Evolutionary conservation across 1,284 basidiomycete species (phyloP), one percentile per base, ranked within the genome.

Genomic region (Acaromyces ingoldii): DNA sequence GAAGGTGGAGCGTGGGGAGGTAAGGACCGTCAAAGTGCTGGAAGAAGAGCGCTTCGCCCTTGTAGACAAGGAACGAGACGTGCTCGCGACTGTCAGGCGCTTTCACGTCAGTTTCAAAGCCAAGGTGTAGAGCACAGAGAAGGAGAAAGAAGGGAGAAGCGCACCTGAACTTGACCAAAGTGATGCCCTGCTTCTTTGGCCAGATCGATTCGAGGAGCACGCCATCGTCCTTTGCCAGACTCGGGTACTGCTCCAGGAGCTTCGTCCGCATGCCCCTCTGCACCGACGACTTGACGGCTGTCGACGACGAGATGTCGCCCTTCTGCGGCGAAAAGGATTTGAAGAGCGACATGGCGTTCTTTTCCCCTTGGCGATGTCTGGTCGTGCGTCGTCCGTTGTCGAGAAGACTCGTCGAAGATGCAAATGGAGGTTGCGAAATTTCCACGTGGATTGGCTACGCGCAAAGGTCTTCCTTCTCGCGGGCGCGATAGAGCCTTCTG

Each of bases 101-200:
- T 40, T 11, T 42, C 50, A 29, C 6, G 29, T 28, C 13, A 10
- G 22, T n/a, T n/a, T n/a, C n/a, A n/a, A n/a, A n/a, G n/a, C n/a
- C n/a, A n/a, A n/a, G n/a, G n/a, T n/a, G n/a, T n/a, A n/a, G n/a
- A n/a, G n/a, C n/a, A n/a, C n/a, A n/a, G n/a, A n/a, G n/a, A 15
- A 29, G 25, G 38, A 19, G 19, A 21, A 15, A 9, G n/a, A n/a
- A n/a, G n/a, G n/a, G n/a, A n/a, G n/a, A n/a, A 19, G 31, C 88
- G 73, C 70, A 95, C 92, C 91, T 96, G 45, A 72, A 75, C 81
- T 97, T 98, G 57, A 92, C 88, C 65, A 88, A 85, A 6, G 88
- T 86, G 41, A 97, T 80, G 1, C 85, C 81, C 78, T 97, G 92
- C 81, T 98, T 98, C 85, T 98, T 99, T 11, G 92, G 91, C 95